Evolutionary conservation across 805 yeast species (phyloP), one percentile per base, ranked within the genome.

Genomic region (Kodamaea sagamina): DNA sequence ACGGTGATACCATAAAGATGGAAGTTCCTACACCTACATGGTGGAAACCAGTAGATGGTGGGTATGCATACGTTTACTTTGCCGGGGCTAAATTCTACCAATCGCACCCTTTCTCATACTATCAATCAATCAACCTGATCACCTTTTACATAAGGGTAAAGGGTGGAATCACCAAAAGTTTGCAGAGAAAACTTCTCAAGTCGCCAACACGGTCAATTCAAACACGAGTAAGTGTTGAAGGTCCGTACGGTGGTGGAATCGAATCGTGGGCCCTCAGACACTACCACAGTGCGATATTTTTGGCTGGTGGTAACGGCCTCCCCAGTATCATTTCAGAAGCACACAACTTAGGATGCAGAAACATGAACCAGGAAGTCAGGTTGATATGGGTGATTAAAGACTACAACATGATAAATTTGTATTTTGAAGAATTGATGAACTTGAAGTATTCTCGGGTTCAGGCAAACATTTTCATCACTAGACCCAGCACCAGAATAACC

Each of bases 301-400:
- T 68, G 24, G 53, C 66, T 13, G 66, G 71, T 25, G 72, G 72
- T 31, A 66, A 63, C 44, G 74, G 74, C 47, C 54, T 68, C 16
- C 71, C 72, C 1, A 72, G 72, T 13, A 42, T 64, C 39, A 64
- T 58, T 41, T 51, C 57, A 16, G 60, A 62, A 39, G 71, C 68
- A 9, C 47, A 43, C 15, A 55, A 58, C 27, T 50, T 66, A 32
- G 56, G 58, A 11, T 41, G 19, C 31, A 36, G 26, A 10, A 31
- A 40, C 17, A 17, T 27, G 21, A 18, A 25, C 17, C 43, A 40
- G 18, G 21, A 21, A 18, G 38, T 34, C 25, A 47, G 32, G 52
- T 67, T 86, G 41, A 61, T 75, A 32, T 87, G 95, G 95, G 71
- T 76, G 11, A 69, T 85, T 8, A 68, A 82, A 44, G 77, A 79